phyloP scores from a whole-genome alignment of 306 rosid genomes.

The Luffa acutangula region DNA sequence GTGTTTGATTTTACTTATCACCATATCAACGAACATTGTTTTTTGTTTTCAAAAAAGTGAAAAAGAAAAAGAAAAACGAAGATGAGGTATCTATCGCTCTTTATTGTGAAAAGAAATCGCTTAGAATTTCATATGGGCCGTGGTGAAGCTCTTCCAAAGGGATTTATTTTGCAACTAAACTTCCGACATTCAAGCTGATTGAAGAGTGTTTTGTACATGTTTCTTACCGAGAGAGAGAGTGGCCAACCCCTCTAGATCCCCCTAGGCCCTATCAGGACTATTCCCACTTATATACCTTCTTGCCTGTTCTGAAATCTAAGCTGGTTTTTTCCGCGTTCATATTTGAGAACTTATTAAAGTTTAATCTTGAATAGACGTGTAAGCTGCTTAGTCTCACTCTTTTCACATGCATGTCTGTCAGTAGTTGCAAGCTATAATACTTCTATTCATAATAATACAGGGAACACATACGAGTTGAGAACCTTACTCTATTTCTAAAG shows the following conservation, averaged over 20 bases:
- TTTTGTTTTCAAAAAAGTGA: not conserved
- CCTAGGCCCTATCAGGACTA: not conserved
- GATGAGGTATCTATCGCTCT: not conserved
- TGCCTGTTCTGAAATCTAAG: not conserved
- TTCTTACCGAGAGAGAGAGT: not conserved
- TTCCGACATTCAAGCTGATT: not conserved
- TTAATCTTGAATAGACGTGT: not conserved
- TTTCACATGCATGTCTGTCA: not conserved
- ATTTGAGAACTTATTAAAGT: not conserved
- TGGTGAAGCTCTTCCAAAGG: not conserved
- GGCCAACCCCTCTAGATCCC: not conserved
- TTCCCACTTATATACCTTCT: not conserved
- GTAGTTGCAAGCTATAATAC: not conserved
- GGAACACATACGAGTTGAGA: constrained; percentile 64
- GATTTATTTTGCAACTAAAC: not conserved
- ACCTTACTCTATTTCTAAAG: constrained; percentile 56
- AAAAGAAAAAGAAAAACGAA: not conserved
- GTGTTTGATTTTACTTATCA: too few relatives aligned
- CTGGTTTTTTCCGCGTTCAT: not conserved
- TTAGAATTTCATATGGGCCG: not conserved
- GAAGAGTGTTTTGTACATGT: not conserved
- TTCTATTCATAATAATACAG: constrained; percentile 39
- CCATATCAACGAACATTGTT: not conserved
- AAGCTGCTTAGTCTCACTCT: not conserved
- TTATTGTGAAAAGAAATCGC: not conserved